Conservation (phyloP, 352 stramenopile species). For the Pythium vanterpoolii region DNA sequence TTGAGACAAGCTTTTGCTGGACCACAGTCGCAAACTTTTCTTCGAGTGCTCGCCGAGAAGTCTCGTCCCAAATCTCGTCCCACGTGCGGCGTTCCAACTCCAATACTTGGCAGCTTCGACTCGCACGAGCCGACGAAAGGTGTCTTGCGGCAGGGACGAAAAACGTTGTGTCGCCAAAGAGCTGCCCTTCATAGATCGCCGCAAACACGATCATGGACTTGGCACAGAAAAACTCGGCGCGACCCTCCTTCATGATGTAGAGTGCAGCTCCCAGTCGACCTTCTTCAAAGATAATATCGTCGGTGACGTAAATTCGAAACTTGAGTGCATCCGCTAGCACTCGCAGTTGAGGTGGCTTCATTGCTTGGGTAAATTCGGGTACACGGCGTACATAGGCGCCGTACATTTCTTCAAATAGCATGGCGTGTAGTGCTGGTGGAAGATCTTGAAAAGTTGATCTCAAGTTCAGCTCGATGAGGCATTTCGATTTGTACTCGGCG, state of each 20-base stretch:
- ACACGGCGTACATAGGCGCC: slow-evolving; percentile 28
- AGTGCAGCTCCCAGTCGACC: slow-evolving; percentile 37
- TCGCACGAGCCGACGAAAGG: slow-evolving; percentile 36
- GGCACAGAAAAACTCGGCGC: slow-evolving; percentile 40
- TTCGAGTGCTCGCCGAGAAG: slow-evolving; percentile 36
- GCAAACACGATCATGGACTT: slow-evolving; percentile 37
- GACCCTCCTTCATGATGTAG: slow-evolving; percentile 46
- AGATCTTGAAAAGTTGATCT: slow-evolving; percentile 40
- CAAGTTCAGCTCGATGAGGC: slow-evolving; percentile 37
- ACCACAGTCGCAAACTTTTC: slow-evolving; percentile 23
- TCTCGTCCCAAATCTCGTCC: slow-evolving; percentile 45
- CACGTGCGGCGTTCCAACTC: slow-evolving; percentile 44
- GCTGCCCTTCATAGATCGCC: slow-evolving; percentile 19
- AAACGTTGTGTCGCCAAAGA: slow-evolving; percentile 65
- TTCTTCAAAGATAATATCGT: slow-evolving; percentile 51
- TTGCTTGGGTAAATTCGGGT: slow-evolving; percentile 29
- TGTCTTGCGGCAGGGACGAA: slow-evolving; percentile 39
- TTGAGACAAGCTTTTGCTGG: not conserved
- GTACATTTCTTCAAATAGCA: slow-evolving; percentile 62
- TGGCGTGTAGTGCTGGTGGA: slow-evolving; percentile 28
- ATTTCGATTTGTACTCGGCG: slow-evolving; percentile 51
- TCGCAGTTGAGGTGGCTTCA: slow-evolving; percentile 32
- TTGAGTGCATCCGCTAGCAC: slow-evolving; percentile 41
- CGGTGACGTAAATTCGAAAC: slow-evolving; percentile 55
- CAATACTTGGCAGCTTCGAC: slow-evolving; percentile 53